Conservation (phyloP, 371 early-diverging fungal genomes). For the Mortierella sp. region DNA sequence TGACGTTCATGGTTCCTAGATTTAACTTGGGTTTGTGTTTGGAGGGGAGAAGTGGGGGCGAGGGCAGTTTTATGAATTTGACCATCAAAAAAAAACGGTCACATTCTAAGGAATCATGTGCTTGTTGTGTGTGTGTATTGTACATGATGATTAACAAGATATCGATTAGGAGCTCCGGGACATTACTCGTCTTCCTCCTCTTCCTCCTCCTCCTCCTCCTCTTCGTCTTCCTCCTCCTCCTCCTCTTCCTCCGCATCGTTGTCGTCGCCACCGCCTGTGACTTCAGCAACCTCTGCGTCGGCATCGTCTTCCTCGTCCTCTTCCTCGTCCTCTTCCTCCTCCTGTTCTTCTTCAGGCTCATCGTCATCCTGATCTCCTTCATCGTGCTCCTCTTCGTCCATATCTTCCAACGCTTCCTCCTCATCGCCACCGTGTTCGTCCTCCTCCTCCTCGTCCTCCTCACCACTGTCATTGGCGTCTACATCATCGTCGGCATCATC, state of each 20-base stretch:
- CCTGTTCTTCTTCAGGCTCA: background rate
- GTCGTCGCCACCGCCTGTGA: background rate
- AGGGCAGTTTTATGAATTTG: too few species aligned
- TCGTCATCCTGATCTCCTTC: background rate
- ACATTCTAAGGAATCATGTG: too few species aligned
- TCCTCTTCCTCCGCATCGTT: constrained; percentile 1
- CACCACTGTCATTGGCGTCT: background rate
- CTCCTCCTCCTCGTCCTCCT: background rate
- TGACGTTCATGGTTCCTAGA: too few species aligned
- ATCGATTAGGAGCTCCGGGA: constrained; percentile 1
- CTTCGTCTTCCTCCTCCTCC: constrained; percentile 19
- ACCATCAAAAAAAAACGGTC: too few species aligned
- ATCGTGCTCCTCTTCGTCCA: background rate
- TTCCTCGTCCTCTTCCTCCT: background rate
- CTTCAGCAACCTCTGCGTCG: background rate
- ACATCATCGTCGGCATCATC: background rate
- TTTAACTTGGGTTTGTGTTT: too few species aligned
- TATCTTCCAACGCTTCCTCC: too few species aligned
- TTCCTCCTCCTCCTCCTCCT: background rate
- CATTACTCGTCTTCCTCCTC: constrained; percentile 10
- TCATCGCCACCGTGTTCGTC: too few species aligned
- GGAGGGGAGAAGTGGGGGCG: too few species aligned
- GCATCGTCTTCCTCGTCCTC: constrained; percentile 5
- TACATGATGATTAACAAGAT: constrained; percentile 10
- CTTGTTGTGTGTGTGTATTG: background rate